Evolutionary conservation across 2,329 filamentous ascomycete species (phyloP).

Genomic region (Colletotrichum echinochloae): DNA sequence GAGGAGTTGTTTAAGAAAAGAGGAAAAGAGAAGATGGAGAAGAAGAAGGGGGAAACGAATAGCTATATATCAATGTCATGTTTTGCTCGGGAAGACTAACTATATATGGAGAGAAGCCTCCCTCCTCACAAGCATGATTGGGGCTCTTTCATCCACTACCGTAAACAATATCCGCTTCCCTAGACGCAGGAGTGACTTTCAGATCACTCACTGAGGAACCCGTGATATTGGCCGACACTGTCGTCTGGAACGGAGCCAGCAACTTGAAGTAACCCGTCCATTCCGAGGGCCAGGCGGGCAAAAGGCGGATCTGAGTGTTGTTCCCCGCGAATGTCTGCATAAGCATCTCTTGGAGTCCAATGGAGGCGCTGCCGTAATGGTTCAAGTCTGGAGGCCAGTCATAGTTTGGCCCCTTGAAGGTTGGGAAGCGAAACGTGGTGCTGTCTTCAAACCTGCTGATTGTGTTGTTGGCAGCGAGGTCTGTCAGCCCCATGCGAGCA

Average conservation of each 20-base stretch:
- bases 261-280: background rate
- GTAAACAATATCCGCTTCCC: background rate
- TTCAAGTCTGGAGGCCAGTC: background rate
- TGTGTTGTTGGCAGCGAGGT: background rate
- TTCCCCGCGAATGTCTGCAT: background rate
- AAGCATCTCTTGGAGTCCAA: background rate
- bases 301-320: background rate
- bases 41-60: too few relatives aligned
- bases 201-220: background rate
- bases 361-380: background rate
- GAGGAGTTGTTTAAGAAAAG: too few relatives aligned
- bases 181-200: background rate
- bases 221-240: background rate
- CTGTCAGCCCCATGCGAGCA: background rate
- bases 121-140: too few relatives aligned
- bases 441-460: background rate
- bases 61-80: too few relatives aligned
- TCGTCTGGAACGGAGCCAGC: background rate
- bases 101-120: too few relatives aligned
- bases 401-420: background rate
- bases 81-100: too few relatives aligned
- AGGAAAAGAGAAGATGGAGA: too few relatives aligned
- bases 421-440: background rate
- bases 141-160: background rate
- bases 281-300: background rate